Conservation (phyloP, 768 basidiomycete species). For the Dacryopinax primogenitus region DNA sequence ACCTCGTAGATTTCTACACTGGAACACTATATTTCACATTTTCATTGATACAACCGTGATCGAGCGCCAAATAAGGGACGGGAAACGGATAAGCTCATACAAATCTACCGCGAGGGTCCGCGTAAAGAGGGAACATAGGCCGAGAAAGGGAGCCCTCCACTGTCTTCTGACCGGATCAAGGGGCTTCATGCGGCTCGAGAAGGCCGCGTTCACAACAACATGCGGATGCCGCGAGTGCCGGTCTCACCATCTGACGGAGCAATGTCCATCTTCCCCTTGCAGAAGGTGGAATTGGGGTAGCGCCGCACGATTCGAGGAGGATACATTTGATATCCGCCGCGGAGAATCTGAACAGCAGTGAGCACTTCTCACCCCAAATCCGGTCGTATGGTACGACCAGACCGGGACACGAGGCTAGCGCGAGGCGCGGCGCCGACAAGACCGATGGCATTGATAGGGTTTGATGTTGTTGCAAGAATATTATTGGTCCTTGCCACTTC, state of each 20-base stretch:
- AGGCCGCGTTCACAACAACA: background rate
- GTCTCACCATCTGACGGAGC: background rate
- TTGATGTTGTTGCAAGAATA: background rate
- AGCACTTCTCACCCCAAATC: background rate
- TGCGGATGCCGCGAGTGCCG: background rate
- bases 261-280: background rate
- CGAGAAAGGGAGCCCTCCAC: background rate
- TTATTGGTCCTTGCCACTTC: background rate
- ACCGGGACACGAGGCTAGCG: background rate
- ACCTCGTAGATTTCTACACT: no score
- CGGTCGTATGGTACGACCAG: background rate
- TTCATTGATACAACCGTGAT: no score
- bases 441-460: background rate
- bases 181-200: background rate
- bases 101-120: background rate
- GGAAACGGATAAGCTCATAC: background rate
- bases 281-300: background rate
- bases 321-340: background rate
- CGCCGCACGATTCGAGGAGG: background rate
- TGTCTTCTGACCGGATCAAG: background rate
- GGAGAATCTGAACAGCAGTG: background rate
- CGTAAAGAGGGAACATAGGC: background rate
- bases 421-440: background rate
- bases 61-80: no score
- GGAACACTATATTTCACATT: no score